Evolutionary conservation across 1,139 yeast genomes (phyloP).

Genomic region (Martiniozyma asiatica): DNA sequence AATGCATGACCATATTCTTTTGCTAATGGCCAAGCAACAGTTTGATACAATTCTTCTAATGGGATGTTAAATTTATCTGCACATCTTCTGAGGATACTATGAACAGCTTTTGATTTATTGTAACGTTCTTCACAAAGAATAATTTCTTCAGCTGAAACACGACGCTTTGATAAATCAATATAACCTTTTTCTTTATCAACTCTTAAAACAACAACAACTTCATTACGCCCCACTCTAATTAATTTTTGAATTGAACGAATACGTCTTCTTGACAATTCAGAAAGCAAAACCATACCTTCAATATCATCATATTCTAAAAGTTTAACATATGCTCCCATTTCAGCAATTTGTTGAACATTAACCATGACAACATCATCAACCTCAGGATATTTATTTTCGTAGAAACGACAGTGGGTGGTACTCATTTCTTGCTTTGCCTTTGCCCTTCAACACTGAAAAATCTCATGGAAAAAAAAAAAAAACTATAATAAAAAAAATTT

Average conservation of each 20-base stretch:
- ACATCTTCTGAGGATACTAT: slow-evolving; percentile 93
- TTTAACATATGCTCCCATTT: slow-evolving; percentile 96
- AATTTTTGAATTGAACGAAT: slow-evolving; percentile 94
- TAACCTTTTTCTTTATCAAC: slow-evolving; percentile 98
- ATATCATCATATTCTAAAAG: slow-evolving; percentile 93
- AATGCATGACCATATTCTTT: slow-evolving; percentile 94
- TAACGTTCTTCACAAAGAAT: slow-evolving; percentile 96
- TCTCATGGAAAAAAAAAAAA: neutral
- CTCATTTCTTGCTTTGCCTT: too few relatives aligned
- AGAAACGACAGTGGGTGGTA: slow-evolving; percentile 88
- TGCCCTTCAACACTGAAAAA: too few relatives aligned
- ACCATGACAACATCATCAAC: slow-evolving; percentile 98
- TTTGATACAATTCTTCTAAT: slow-evolving; percentile 72
- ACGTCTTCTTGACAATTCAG: slow-evolving; percentile 97
- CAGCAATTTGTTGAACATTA: slow-evolving; percentile 95
- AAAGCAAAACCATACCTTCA: slow-evolving; percentile 95
- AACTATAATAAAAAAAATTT: too few relatives aligned
- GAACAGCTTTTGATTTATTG: slow-evolving; percentile 94
- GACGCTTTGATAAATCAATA: slow-evolving; percentile 93
- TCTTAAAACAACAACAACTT: slow-evolving; percentile 96
- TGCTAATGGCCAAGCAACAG: slow-evolving; percentile 96
- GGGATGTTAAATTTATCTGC: slow-evolving; percentile 92
- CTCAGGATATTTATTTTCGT: slow-evolving; percentile 97
- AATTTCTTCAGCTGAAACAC: slow-evolving; percentile 97
- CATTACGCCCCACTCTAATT: slow-evolving; percentile 96